These are phyloP conservation scores for Lachancea fermentati DNA, from an alignment of 805 yeast species.

Conservation along the genomic window DNA sequence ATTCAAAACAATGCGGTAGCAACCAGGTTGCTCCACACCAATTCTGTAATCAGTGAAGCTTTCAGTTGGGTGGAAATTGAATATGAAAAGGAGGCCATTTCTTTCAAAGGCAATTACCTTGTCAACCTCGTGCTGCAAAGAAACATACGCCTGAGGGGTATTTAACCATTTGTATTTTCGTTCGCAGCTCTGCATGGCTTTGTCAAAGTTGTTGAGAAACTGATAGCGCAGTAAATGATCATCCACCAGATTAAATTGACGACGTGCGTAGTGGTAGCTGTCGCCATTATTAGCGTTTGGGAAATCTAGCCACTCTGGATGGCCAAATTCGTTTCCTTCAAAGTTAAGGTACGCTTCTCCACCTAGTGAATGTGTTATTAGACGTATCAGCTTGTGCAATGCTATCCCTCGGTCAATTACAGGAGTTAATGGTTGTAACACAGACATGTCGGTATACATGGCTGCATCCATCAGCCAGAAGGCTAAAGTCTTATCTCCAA, in stretches of 20 bases:
- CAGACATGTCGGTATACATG: slow-evolving; percentile 94
- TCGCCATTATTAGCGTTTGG: slow-evolving; percentile 86
- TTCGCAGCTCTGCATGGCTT: slow-evolving; percentile 77
- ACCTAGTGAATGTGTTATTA: slow-evolving; percentile 84
- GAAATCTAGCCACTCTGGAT: slow-evolving; percentile 98
- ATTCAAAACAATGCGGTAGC: slow-evolving; percentile 67
- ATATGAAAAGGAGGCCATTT: slow-evolving; percentile 74
- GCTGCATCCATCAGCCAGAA: slow-evolving; percentile 99
- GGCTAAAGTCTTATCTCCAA: slow-evolving; percentile 93
- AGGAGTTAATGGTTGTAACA: slow-evolving; percentile 63
- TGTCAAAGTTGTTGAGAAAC: slow-evolving; percentile 74
- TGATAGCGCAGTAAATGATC: slow-evolving; percentile 78
- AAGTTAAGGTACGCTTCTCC: slow-evolving; percentile 96
- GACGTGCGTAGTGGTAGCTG: slow-evolving; percentile 88
- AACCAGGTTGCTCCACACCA: slow-evolving; percentile 81
- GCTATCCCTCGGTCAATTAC: slow-evolving; percentile 85
- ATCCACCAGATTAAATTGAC: slow-evolving; percentile 84
- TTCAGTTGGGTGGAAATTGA: slow-evolving; percentile 84
- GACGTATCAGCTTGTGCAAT: slow-evolving; percentile 84
- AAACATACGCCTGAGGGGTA: slow-evolving; percentile 73
- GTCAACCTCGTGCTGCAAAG: slow-evolving; percentile 83
- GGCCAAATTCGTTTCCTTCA: slow-evolving; percentile 98
- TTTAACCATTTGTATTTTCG: slow-evolving; percentile 63
- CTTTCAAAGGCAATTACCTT: slow-evolving; percentile 87
- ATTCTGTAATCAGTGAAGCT: slow-evolving; percentile 82